Evolutionary conservation across 129 eudicot genomes (phyloP).

Genomic region (Flaveria sonorensis): DNA sequence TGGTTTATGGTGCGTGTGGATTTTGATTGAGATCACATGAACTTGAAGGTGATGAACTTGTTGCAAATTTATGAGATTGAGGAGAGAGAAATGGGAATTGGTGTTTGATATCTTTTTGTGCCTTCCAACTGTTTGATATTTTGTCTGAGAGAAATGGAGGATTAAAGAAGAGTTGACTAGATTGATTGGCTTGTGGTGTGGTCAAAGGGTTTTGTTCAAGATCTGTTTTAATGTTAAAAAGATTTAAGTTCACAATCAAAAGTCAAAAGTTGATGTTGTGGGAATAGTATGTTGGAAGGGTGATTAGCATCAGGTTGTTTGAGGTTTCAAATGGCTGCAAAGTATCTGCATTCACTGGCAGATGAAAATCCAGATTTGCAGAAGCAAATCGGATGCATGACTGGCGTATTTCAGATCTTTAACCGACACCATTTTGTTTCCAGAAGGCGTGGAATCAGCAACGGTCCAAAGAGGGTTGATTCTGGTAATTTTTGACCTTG

Average conservation of each 20-base stretch:
- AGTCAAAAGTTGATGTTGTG: conserved; percentile 20
- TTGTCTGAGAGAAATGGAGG: conserved; percentile 21
- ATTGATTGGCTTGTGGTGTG: conserved; percentile 18
- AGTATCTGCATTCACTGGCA: conserved; percentile 69
- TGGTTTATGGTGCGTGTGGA: no score
- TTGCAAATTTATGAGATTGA: no score
- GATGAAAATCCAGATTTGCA: conserved; percentile 85
- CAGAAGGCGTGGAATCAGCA: conserved; percentile 29
- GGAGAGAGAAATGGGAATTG: neutral
- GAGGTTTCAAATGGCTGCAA: conserved; percentile 64
- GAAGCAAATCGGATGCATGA: conserved; percentile 88
- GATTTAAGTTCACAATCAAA: conserved; percentile 16
- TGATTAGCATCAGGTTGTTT: neutral
- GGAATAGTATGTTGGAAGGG: conserved; percentile 19
- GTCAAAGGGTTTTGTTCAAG: conserved; percentile 35
- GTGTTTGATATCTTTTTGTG: conserved; percentile 14
- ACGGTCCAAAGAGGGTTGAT: conserved; percentile 45
- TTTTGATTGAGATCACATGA: no score
- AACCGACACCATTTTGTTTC: conserved; percentile 55
- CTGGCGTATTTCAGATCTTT: conserved; percentile 75
- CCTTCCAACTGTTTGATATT: conserved; percentile 32
- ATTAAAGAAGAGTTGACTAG: conserved; percentile 11
- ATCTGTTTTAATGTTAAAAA: conserved; percentile 27
- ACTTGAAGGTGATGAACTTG: no score
- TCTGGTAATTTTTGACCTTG: conserved; percentile 45